phyloP scores from a whole-genome alignment of 345 rosid genomes.

The Gossypium ekmanianum region DNA sequence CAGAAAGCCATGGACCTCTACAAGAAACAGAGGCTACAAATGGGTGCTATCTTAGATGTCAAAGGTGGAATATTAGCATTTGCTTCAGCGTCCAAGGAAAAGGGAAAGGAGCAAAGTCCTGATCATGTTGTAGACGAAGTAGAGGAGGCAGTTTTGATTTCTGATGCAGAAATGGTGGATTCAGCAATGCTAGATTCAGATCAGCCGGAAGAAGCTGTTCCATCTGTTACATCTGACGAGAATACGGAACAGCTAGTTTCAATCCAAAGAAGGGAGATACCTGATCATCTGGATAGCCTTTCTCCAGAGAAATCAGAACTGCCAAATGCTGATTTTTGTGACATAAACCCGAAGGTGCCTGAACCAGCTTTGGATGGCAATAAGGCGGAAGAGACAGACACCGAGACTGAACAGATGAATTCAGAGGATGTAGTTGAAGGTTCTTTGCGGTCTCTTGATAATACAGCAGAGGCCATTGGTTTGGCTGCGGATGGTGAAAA shows the following conservation, averaged over 20 bases:
- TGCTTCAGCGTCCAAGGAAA: constrained; percentile 27
- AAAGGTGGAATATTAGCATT: constrained; percentile 26
- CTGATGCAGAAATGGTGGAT: constrained; percentile 29
- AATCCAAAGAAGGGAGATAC: constrained; percentile 17
- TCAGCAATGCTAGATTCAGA: constrained; percentile 10
- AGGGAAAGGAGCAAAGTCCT: constrained; percentile 25
- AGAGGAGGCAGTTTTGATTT: constrained; percentile 15
- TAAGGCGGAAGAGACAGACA: constrained; percentile 23
- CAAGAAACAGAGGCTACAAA: constrained; percentile 62
- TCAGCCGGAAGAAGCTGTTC: constrained; percentile 26
- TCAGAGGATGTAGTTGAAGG: constrained; percentile 20
- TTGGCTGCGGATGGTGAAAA: constrained; percentile 15
- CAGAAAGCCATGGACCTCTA: constrained; percentile 83
- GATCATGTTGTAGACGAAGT: constrained; percentile 13
- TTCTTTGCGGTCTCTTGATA: neutral
- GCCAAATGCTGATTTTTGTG: constrained; percentile 11
- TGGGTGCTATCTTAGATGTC: constrained; percentile 31
- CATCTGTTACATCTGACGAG: constrained; percentile 13
- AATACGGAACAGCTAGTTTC: constrained; percentile 19
- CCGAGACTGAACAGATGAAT: constrained; percentile 17
- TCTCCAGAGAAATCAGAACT: constrained; percentile 18
- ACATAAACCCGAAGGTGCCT: constrained; percentile 24
- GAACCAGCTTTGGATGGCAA: constrained; percentile 9
- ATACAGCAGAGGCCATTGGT: constrained; percentile 9
- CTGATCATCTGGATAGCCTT: neutral